Evolutionary conservation across 495 filamentous ascomycete genomes (phyloP).

Genomic region (Astrothelium macrocarpum): DNA sequence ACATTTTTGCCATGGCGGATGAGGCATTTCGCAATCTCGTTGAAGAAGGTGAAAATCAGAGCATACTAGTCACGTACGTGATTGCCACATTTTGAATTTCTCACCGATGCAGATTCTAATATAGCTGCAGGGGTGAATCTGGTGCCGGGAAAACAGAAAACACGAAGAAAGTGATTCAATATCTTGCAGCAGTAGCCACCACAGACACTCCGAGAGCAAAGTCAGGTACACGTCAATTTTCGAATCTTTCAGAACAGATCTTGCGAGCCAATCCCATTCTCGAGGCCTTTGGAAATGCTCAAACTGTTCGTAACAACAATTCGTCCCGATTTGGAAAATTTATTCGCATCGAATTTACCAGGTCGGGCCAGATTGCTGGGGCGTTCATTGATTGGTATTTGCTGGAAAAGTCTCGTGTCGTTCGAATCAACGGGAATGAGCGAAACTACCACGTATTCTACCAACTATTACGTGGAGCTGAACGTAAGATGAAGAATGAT

Average conservation of each 20-base stretch:
- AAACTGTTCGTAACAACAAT: conserved; percentile 97
- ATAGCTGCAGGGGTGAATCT: conserved; percentile 73
- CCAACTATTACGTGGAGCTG: conserved; percentile 80
- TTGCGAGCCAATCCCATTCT: conserved; percentile 94
- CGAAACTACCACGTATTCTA: conserved; percentile 98
- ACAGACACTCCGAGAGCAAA: conserved; percentile 60
- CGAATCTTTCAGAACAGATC: conserved; percentile 93
- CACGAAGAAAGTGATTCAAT: conserved; percentile 99
- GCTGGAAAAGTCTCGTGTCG: conserved; percentile 91
- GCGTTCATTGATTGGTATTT: conserved; percentile 99
- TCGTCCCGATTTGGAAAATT: conserved; percentile 99
- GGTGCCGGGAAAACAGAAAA: conserved; percentile 99
- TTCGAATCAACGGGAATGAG: conserved; percentile 74
- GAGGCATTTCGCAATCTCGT: conserved; percentile 92
- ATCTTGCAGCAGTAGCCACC: conserved; percentile 86
- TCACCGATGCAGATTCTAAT: conserved; percentile 7
- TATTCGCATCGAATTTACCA: conserved; percentile 91
- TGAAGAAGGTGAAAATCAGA: conserved; percentile 91
- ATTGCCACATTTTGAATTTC: not conserved
- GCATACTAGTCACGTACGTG: conserved; percentile 81
- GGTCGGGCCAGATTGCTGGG: conserved; percentile 83
- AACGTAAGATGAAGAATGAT: conserved; percentile 57
- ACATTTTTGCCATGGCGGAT: conserved; percentile 98
- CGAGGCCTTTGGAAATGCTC: conserved; percentile 96
- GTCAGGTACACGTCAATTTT: conserved; percentile 54